Conservation (phyloP, 2,329 filamentous ascomycete species). For the Xylariaceae sp. region DNA sequence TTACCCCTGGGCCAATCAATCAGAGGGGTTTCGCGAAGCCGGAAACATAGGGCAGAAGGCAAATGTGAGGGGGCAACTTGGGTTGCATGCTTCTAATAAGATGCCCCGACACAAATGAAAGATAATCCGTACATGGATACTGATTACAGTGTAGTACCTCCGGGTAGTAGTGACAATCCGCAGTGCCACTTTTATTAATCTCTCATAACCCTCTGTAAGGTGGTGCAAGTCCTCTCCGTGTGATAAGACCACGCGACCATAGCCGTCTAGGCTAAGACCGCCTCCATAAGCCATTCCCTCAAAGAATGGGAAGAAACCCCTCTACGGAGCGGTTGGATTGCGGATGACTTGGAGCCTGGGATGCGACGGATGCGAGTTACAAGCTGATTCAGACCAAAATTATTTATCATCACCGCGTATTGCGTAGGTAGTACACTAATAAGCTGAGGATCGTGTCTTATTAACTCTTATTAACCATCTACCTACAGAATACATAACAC, state of each 20-base stretch:
- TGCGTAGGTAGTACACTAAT: neutral
- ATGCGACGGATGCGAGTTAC: no score
- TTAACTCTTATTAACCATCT: neutral
- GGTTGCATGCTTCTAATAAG: no score
- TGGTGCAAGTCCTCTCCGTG: neutral
- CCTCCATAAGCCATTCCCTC: constrained; percentile 3
- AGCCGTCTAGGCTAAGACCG: neutral
- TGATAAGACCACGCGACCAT: neutral
- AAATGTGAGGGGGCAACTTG: no score
- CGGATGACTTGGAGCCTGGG: neutral
- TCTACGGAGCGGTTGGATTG: constrained; percentile 5
- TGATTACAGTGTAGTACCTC: neutral
- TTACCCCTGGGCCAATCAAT: no score
- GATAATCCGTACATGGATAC: neutral
- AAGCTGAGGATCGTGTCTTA: no score
- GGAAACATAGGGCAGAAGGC: no score
- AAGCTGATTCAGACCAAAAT: constrained; percentile 4
- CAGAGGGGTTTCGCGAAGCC: no score
- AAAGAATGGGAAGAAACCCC: constrained; percentile 3
- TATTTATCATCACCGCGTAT: constrained; percentile 15
- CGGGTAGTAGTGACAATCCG: neutral
- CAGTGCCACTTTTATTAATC: neutral
- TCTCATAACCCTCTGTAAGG: neutral
- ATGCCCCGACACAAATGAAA: neutral
- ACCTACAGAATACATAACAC: no score